Conservation (phyloP, 345 rosid genomes). For the rapeseed (Brassica napus) region Da-Ae NC_063439.1:848001-848500, state of each 20-base stretch:
- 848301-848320: conserved; percentile 80
- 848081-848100: conserved; percentile 83
- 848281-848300: conserved; percentile 68
- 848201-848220: no score
- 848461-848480: conserved; percentile 96
- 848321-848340: conserved; percentile 76
- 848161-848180: no score
- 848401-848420: not conserved
- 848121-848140: not conserved
- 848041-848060: conserved; percentile 90
- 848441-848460: conserved; percentile 44
- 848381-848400: conserved; percentile 24
- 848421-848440: not conserved
- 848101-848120: conserved; percentile 21
- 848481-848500: conserved; percentile 79
- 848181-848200: no score
- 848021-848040: conserved; percentile 69
- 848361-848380: conserved; percentile 79
- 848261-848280: conserved; percentile 91
- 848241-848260: conserved; percentile 70
- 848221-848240: not conserved
- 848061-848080: conserved; percentile 89
- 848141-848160: not conserved
- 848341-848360: conserved; percentile 64
- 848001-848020: conserved; percentile 88